phyloP scores from a whole-genome alignment of 2,329 filamentous ascomycete genomes.

The Colletotrichum tabaci region DNA sequence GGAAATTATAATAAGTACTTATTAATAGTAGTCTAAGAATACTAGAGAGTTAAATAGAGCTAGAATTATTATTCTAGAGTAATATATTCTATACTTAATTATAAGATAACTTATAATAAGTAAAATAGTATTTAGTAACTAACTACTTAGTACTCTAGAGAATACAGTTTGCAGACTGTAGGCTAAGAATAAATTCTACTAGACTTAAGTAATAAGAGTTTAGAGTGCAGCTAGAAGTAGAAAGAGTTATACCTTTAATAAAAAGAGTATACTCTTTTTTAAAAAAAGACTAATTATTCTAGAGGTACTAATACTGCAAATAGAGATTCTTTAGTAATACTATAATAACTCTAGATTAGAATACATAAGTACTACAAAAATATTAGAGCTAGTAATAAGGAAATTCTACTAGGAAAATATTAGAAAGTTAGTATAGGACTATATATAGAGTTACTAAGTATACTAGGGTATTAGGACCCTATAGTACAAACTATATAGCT shows the following conservation, averaged over 20 bases:
- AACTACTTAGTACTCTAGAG: neutral
- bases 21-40: no score
- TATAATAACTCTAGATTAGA: conserved; percentile 2
- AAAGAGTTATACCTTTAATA: no score
- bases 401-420: neutral
- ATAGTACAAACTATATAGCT: neutral
- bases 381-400: neutral
- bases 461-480: neutral
- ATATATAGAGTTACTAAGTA: neutral
- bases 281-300: no score
- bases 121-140: neutral
- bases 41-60: no score
- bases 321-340: neutral
- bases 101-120: no score
- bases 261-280: no score
- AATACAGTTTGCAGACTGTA: neutral
- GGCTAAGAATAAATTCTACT: neutral
- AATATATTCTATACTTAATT: no score
- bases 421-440: neutral
- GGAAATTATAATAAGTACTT: no score
- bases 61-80: no score
- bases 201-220: no score
- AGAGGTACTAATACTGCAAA: no score
- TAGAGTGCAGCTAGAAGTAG: no score
- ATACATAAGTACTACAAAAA: neutral